phyloP scores from a whole-genome alignment of 2,329 filamentous ascomycete genomes.

The Hymenoscyphus albidus region DNA sequence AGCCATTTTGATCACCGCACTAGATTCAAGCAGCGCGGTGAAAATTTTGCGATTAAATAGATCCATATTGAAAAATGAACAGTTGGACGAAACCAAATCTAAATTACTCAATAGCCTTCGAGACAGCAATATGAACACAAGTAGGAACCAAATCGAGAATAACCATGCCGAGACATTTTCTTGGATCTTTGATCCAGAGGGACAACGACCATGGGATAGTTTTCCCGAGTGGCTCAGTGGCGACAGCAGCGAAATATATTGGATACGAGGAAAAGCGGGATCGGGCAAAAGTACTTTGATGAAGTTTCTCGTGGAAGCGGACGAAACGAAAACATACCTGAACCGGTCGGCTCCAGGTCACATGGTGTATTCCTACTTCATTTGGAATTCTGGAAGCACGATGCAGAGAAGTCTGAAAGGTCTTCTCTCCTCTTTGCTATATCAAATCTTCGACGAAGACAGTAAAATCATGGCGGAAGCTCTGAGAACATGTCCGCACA shows the following conservation, averaged over 20 bases:
- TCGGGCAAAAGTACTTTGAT: slow-evolving; percentile 23
- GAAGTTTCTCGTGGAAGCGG: slow-evolving; percentile 17
- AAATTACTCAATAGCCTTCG: not conserved
- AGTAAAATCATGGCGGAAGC: not conserved
- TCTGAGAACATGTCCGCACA: slow-evolving; percentile 1
- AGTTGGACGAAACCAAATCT: not conserved
- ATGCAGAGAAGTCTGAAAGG: not conserved
- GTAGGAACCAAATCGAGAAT: not conserved
- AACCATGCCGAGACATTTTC: not conserved
- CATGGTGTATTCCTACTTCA: not conserved
- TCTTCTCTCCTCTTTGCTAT: not conserved
- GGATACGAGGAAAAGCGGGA: slow-evolving; percentile 24
- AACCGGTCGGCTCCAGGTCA: slow-evolving; percentile 24
- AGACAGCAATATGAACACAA: not conserved
- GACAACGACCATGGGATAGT: not conserved
- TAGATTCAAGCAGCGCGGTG: not conserved
- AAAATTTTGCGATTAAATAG: not conserved
- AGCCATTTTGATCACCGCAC: not conserved
- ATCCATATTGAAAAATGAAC: not conserved
- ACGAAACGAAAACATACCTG: slow-evolving; percentile 16
- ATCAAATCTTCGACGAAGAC: not conserved
- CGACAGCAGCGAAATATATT: slow-evolving; percentile 12
- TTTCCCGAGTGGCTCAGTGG: slow-evolving; percentile 7
- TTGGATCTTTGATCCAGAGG: not conserved
- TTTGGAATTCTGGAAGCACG: not conserved